Conservation (phyloP, 2,329 filamentous ascomycete genomes). For the Aspergillus jensenii region DNA sequence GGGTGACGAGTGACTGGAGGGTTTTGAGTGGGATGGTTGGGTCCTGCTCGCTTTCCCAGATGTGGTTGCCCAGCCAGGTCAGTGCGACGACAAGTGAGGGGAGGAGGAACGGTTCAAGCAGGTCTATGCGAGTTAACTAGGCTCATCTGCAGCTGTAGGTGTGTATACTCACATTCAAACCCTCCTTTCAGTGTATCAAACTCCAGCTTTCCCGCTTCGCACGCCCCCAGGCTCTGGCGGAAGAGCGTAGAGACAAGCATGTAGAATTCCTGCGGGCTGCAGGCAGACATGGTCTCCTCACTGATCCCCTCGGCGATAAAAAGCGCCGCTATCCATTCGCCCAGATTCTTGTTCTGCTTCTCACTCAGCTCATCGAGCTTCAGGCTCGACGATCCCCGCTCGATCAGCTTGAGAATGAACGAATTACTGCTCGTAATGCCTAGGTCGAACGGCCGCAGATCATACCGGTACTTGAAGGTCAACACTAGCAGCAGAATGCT, state of each 20-base stretch:
- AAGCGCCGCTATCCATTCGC: constrained; percentile 61
- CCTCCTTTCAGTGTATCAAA: constrained; percentile 61
- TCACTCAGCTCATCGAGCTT: constrained; percentile 53
- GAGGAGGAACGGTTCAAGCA: constrained; percentile 63
- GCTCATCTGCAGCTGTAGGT: not conserved
- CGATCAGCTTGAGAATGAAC: constrained; percentile 57
- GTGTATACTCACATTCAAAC: constrained; percentile 54
- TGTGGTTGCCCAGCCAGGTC: constrained; percentile 59
- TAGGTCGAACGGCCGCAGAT: constrained; percentile 52
- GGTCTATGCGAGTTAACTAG: constrained; percentile 40
- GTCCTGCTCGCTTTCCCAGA: constrained; percentile 51
- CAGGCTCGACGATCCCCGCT: constrained; percentile 46
- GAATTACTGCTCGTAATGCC: constrained; percentile 51
- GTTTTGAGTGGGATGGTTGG: constrained; percentile 55
- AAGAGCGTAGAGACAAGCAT: constrained; percentile 62
- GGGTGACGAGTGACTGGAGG: constrained; percentile 57
- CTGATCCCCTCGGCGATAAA: constrained; percentile 64
- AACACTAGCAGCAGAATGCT: constrained; percentile 60
- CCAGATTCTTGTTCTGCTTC: constrained; percentile 58
- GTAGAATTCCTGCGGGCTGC: constrained; percentile 65
- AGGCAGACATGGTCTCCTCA: constrained; percentile 64
- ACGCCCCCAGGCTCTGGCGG: constrained; percentile 60
- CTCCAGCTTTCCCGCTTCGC: constrained; percentile 54
- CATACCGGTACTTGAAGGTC: constrained; percentile 59
- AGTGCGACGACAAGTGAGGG: constrained; percentile 61